Evolutionary conservation across 306 rosid genomes (phyloP), one percentile per base, ranked within the genome.

Genomic region (Mucuna pruriens): DNA sequence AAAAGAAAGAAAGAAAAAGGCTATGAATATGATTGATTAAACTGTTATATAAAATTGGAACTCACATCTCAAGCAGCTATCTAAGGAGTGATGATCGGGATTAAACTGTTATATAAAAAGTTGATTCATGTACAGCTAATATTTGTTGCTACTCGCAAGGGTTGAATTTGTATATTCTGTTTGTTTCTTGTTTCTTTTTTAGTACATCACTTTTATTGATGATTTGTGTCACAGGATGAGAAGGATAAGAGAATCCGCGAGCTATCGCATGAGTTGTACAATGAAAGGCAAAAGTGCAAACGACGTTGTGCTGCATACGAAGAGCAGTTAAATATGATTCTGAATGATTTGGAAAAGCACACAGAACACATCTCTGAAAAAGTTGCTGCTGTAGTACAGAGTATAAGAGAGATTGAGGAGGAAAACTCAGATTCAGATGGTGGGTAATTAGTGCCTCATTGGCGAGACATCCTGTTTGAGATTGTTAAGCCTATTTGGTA

Each of bases 181-280:
- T 52, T 70, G 68, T 65, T 54, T 60, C 72, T 2, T n/a, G n/a
- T n/a, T n/a, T n/a, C n/a, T 68, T 58, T 54, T 19, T 68, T 57
- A 5, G 34, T 78, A 75, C 38, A 23, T 60, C 40, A 67, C 44
- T 20, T 51, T 7, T 57, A 19, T 64, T 45, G 63, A 71, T 77
- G 71, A 62, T 67, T 39, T 78, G 42, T 63, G 72, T 80, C 58
- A 49, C 90, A 92, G 92, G 94, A 92, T 36, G 91, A 90, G 88
- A 92, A 92, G 82, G 91, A 91, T 62, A 91, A 77, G 84, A 87
- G 94, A 87, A 91, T 91, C 74, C 92, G 90, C 16, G 94, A 88
- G 68, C 77, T 91, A 40, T 87, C 94, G 1, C 86, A 86, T 23
- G 92, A 88, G 83, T 69, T 91, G 86, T 77, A 91, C 77, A 90